Percentiles rank a stretch among this genome's conserved stretches.
Conservation (phyloP, 1,139 yeast species). For the Saccharomyces hybrid region DNA sequence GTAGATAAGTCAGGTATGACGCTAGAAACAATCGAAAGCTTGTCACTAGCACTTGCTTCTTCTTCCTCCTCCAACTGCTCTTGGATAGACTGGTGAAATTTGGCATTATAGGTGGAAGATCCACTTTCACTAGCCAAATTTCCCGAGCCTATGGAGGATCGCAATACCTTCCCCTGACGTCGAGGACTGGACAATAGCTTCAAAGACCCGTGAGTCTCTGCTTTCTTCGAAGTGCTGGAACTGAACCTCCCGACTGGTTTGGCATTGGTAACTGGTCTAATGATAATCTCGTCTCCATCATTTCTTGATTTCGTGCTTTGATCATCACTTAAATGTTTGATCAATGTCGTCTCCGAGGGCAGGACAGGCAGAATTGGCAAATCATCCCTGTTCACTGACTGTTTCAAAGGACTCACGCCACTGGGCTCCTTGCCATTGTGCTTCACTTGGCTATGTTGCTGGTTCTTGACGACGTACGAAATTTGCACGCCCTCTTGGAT, state of each 20-base stretch:
- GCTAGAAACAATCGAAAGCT: constrained; percentile 22
- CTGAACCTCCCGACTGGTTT: constrained; percentile 15
- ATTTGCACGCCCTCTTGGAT: constrained; percentile 41
- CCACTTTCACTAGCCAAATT: constrained; percentile 31
- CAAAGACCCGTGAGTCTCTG: constrained; percentile 7
- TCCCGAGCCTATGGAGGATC: constrained; percentile 28
- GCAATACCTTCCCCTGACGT: constrained; percentile 9
- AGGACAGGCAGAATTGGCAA: constrained; percentile 12
- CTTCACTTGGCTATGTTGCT: not conserved
- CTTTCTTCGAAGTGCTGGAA: constrained; percentile 1
- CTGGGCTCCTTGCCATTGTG: not conserved
- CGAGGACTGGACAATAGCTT: constrained; percentile 10
- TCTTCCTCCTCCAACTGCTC: constrained; percentile 2
- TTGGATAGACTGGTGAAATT: not conserved
- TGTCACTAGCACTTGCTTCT: constrained; percentile 10
- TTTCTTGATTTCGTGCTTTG: constrained; percentile 1
- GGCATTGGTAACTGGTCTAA: constrained; percentile 14
- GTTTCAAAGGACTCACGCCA: not conserved
- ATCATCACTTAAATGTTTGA: not conserved
- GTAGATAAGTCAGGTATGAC: constrained; percentile 17
- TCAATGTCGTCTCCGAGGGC: constrained; percentile 13
- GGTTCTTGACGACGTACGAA: constrained; percentile 32
- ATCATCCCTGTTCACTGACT: not conserved
- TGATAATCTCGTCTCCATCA: constrained; percentile 7
- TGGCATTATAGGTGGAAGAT: constrained; percentile 17